Evolutionary conservation across 2,329 filamentous ascomycete genomes (phyloP), one percentile per base, ranked within the genome.

Genomic region (Cercospora zeae-maydis): DNA sequence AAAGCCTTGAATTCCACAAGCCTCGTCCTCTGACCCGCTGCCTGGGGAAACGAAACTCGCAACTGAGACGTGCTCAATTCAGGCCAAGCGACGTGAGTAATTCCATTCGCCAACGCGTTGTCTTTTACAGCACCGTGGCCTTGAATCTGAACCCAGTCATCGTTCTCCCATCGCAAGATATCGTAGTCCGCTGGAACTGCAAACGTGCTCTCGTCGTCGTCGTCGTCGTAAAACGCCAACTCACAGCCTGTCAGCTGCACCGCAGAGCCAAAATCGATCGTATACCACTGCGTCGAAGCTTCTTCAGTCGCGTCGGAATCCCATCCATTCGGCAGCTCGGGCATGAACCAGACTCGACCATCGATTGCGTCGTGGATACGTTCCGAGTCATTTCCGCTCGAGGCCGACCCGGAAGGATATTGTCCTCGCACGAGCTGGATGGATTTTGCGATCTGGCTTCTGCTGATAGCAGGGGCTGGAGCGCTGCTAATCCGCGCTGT

Each of bases 1-100:
- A 70, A 78, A 0, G 77, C 70, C 66, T 78, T 78, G 47, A 77
- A 76, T 63, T 78, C 77, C 1, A 75, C 75, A 13, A 78, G 56
- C 36, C 77, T 69, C 4, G 75, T 75, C 59, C 70, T 75, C 58
- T 66, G 69, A 0, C 71, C 75, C 16, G 65, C 63, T 52, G 71
- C 65, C 8, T 76, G 76, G 19, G 66, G 72, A 33, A 78, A 78
- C 1, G 70, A 62, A 4, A 78, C 61, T 49, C 75, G 72, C 6
- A 76, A 66, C 55, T 72, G 67, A 8, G 63, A 64, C 0, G 70
- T 72, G 39, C 64, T 71, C 11, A 70, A 63, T 6, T 61, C 63
- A 13, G 62, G 68, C 73, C 76, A 78, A 13, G 63, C 63, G 0
- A 71, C 73, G 24, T 71, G 69, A 0, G 76, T 78, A 16, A 79